A percentile compares a stretch with the other conserved stretches of the same genome.
Conservation (phyloP, 169 alveolate genomes). For the Plasmodium yoelii region DNA sequence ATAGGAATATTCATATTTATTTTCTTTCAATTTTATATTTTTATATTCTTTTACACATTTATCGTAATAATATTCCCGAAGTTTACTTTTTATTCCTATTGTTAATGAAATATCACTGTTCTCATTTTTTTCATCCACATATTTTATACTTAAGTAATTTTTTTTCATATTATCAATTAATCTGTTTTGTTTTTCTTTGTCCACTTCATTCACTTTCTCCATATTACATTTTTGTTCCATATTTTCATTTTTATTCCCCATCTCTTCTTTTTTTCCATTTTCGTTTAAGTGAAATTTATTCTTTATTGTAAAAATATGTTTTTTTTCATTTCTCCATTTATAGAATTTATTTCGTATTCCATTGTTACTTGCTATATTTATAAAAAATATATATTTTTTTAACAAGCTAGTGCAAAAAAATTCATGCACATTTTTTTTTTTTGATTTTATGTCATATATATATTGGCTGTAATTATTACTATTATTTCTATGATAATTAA, state of each 20-base stretch:
- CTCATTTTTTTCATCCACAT: conserved; percentile 61
- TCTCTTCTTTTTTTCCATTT: neutral
- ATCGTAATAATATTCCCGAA: conserved; percentile 67
- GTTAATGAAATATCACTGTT: conserved; percentile 49
- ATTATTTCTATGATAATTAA: too few relatives aligned
- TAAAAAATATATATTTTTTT: too few relatives aligned
- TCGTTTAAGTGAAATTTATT: neutral
- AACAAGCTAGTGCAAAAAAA: too few relatives aligned
- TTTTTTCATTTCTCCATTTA: neutral
- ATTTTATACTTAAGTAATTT: conserved; percentile 20
- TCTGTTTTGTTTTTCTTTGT: conserved; percentile 11
- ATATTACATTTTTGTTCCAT: neutral
- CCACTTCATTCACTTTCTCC: neutral
- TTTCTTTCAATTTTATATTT: conserved; percentile 42
- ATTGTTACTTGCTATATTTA: too few relatives aligned
- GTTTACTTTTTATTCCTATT: conserved; percentile 33
- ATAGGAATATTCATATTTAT: conserved; percentile 66
- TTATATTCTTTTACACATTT: conserved; percentile 58
- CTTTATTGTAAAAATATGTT: neutral
- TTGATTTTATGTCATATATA: too few relatives aligned
- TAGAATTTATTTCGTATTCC: too few relatives aligned
- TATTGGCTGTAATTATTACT: too few relatives aligned
- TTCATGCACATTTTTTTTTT: too few relatives aligned
- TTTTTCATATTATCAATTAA: conserved; percentile 22
- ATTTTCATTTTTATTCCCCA: neutral